These are phyloP conservation scores for Hemileccinum hortonii DNA, from an alignment of 1,284 basidiomycete genomes.

Conservation along the genomic window DNA sequence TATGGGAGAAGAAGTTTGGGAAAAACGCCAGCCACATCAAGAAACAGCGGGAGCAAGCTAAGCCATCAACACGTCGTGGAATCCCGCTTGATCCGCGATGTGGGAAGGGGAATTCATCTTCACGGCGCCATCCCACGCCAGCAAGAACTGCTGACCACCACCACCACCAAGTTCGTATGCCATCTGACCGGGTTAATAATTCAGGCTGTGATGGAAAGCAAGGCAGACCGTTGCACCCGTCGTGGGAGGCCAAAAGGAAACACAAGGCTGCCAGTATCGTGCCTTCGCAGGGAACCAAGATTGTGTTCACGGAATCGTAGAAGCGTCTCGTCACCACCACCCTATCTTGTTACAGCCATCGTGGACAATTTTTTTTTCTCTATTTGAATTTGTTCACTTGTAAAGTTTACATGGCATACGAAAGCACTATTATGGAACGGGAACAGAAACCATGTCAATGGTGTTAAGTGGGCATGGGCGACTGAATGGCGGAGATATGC, in stretches of 20 bases:
- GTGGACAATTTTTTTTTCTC: background rate
- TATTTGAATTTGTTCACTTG: background rate
- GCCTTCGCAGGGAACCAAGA: conserved; percentile 65
- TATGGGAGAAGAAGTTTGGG: conserved; percentile 98
- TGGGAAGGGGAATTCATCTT: conserved; percentile 9
- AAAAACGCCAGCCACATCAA: conserved; percentile 88
- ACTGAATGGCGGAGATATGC: background rate
- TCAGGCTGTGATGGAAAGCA: background rate
- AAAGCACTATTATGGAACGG: conserved; percentile 3
- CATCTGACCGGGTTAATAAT: background rate
- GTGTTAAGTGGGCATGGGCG: too few relatives aligned
- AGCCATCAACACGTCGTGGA: conserved; percentile 11
- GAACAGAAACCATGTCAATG: too few relatives aligned
- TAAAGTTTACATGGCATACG: background rate
- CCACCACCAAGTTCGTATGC: background rate
- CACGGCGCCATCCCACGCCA: background rate
- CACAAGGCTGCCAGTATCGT: conserved; percentile 59
- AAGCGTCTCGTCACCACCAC: background rate
- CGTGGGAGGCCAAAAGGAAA: conserved; percentile 88
- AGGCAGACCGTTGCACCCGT: conserved; percentile 69
- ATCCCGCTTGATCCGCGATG: conserved; percentile 18
- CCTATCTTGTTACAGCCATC: background rate
- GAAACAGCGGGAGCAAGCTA: conserved; percentile 45
- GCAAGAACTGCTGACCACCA: background rate
- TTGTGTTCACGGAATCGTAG: conserved; percentile 47